Evolutionary conservation across 192 early-diverging fungal species (phyloP).

Genomic region (Hyaloraphidium curvatum): DNA sequence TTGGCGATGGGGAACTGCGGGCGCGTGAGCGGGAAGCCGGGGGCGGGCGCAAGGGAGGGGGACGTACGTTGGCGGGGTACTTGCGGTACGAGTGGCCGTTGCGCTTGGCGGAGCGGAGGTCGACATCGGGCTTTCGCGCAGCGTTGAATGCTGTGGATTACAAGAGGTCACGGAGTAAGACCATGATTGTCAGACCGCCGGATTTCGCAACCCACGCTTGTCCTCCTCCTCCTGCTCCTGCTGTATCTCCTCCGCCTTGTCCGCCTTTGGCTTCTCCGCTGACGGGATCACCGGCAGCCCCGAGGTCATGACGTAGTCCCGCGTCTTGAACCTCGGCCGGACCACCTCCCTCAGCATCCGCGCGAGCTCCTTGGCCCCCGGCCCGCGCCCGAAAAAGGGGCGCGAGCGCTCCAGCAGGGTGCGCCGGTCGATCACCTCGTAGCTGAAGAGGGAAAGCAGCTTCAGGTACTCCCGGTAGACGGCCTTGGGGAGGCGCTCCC

Average conservation of each 20-base stretch:
- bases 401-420: slow-evolving; percentile 66
- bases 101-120: slow-evolving; percentile 33
- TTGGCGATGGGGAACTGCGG: slow-evolving; percentile 21
- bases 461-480: slow-evolving; percentile 95
- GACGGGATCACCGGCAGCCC: too few species aligned
- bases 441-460: slow-evolving; percentile 78
- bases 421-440: slow-evolving; percentile 75
- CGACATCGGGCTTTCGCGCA: slow-evolving; percentile 34
- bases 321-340: too few species aligned
- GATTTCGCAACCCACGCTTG: slow-evolving; percentile 18
- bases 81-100: slow-evolving; percentile 34
- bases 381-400: slow-evolving; percentile 52
- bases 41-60: too few species aligned
- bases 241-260: too few species aligned
- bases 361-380: slow-evolving; percentile 60
- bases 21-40: too few species aligned
- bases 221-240: slow-evolving; percentile 60
- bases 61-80: slow-evolving; percentile 13
- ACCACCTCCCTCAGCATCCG: slow-evolving; percentile 84
- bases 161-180: background rate
- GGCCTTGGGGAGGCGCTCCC: slow-evolving; percentile 58
- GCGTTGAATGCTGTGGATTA: slow-evolving; percentile 36
- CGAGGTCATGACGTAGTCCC: too few species aligned
- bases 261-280: too few species aligned
- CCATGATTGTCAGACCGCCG: background rate